Conservation (phyloP, 805 yeast genomes). For the Suhomyces xylopsoci region DNA sequence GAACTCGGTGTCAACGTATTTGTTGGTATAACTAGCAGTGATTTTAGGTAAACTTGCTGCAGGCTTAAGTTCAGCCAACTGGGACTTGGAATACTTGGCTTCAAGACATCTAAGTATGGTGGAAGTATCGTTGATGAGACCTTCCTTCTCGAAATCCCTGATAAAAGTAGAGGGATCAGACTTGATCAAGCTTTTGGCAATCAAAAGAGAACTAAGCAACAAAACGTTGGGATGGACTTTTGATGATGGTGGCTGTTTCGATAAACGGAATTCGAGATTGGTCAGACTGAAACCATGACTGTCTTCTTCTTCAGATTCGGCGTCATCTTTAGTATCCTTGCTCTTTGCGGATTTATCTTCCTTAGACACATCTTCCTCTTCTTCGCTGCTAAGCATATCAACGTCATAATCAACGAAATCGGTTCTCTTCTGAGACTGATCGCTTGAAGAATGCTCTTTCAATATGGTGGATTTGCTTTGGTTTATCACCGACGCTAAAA, state of each 20-base stretch:
- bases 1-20: constrained; percentile 30
- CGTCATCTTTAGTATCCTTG: constrained; percentile 3
- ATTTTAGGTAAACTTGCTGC: constrained; percentile 19
- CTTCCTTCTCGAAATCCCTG: constrained; percentile 63
- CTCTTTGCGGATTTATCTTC: constrained; percentile 2
- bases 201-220: constrained; percentile 49
- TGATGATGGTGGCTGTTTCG: background rate
- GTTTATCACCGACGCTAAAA: constrained; percentile 61
- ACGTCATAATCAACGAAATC: constrained; percentile 8
- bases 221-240: constrained; percentile 36
- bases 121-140: constrained; percentile 54
- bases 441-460: constrained; percentile 4
- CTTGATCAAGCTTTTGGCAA: constrained; percentile 44
- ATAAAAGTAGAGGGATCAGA: constrained; percentile 43
- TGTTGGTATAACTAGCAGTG: constrained; percentile 17
- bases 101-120: constrained; percentile 25
- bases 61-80: constrained; percentile 5
- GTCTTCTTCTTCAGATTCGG: background rate
- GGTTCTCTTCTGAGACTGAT: background rate
- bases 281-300: background rate
- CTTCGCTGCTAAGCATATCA: constrained; percentile 10
- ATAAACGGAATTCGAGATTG: background rate
- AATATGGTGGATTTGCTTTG: constrained; percentile 40
- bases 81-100: constrained; percentile 2
- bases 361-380: constrained; percentile 5